These are phyloP conservation scores for Solanum acaule DNA, from an alignment of 257 asterid genomes.

Conservation along the genomic window DNA sequence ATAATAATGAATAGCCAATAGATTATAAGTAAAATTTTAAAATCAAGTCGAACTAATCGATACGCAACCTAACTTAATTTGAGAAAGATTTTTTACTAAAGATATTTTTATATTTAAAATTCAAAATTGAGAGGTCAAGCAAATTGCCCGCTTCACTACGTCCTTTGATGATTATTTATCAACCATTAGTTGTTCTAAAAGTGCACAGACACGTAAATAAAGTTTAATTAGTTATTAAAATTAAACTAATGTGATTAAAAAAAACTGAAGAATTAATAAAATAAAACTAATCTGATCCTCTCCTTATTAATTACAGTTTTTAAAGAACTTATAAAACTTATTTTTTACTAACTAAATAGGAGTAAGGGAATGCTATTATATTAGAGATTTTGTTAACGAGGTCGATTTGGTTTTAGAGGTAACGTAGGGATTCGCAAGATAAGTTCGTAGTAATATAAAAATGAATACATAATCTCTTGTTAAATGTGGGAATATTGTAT, in stretches of 20 bases:
- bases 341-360: too few species aligned
- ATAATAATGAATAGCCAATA: too few species aligned
- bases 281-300: neutral
- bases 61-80: neutral
- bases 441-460: neutral
- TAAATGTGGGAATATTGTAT: neutral
- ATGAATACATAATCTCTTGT: neutral
- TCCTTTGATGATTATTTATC: neutral
- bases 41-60: too few species aligned
- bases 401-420: neutral
- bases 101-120: too few species aligned
- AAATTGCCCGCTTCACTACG: neutral
- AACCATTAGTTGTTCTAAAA: neutral
- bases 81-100: too few species aligned
- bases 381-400: neutral
- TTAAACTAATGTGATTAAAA: neutral
- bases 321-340: too few species aligned
- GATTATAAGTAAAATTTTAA: too few species aligned
- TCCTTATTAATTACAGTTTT: neutral
- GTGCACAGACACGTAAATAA: neutral
- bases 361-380: neutral
- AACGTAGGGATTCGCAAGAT: neutral
- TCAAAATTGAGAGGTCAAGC: neutral
- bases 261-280: too few species aligned
- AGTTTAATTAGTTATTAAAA: neutral